A percentile compares a stretch with the other conserved stretches of the same genome.
Conservation (phyloP, 495 filamentous ascomycete species). For the Podospora pseudocomata region DNA sequence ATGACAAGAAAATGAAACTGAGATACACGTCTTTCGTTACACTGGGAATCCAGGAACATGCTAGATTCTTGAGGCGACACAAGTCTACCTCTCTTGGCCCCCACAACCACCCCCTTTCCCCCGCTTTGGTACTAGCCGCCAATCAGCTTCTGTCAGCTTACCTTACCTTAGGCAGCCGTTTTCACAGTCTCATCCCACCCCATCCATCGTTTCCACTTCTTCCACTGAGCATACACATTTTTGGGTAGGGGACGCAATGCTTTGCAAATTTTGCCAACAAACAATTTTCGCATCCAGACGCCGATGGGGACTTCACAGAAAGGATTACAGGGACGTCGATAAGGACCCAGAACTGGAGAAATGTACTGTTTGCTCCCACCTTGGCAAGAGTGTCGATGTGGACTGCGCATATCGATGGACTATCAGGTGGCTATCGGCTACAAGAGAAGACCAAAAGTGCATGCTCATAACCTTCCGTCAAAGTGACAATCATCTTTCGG, state of each 20-base stretch:
- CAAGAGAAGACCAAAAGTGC: not conserved
- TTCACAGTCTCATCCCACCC: no score
- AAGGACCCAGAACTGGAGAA: not conserved
- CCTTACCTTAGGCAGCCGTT: no score
- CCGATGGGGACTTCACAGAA: not conserved
- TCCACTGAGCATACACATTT: no score
- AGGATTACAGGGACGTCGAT: not conserved
- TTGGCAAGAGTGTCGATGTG: not conserved
- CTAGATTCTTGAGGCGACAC: no score
- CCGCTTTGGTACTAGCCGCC: no score
- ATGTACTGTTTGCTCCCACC: not conserved
- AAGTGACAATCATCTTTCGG: not conserved
- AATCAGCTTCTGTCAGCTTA: no score
- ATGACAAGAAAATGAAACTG: no score
- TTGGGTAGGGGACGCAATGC: not conserved
- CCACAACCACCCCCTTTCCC: no score
- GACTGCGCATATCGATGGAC: conserved; percentile 6
- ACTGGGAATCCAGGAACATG: no score
- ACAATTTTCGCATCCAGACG: not conserved
- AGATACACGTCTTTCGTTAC: no score
- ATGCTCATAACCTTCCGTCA: conserved; percentile 5
- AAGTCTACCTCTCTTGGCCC: no score
- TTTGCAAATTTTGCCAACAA: not conserved
- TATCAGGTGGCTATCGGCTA: not conserved
- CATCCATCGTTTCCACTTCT: no score